Percentiles rank a stretch among this genome's conserved stretches.
Conservation (phyloP, 192 early-diverging fungal species). For the Linnemannia exigua region DNA sequence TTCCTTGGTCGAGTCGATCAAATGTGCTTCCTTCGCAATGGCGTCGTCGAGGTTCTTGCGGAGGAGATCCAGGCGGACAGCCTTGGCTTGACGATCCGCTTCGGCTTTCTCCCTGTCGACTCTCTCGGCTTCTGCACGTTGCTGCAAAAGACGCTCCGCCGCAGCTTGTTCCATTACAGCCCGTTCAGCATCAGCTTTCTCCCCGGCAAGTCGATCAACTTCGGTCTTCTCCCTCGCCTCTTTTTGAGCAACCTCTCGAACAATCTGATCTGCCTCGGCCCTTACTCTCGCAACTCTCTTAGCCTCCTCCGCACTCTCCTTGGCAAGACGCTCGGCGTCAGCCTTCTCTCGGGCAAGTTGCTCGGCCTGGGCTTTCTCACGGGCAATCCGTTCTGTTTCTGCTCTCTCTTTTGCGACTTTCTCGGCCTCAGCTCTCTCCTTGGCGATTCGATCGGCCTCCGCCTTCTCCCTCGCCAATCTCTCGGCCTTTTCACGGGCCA, state of each 20-base stretch:
- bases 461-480: not conserved
- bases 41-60: not conserved
- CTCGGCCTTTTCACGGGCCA: not conserved
- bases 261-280: too few relatives aligned
- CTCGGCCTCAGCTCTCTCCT: slow-evolving; percentile 5
- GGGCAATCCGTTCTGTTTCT: not conserved
- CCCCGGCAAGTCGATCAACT: not conserved
- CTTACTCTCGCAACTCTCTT: too few relatives aligned
- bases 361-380: not conserved
- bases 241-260: too few relatives aligned
- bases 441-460: not conserved
- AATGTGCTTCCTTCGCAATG: not conserved
- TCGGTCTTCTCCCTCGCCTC: not conserved
- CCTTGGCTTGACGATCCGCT: not conserved
- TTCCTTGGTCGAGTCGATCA: not conserved
- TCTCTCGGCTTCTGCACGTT: not conserved
- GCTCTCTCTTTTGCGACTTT: not conserved
- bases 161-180: too few relatives aligned
- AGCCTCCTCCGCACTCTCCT: too few relatives aligned
- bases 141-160: too few relatives aligned
- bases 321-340: not conserved
- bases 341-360: slow-evolving; percentile 8
- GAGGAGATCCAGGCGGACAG: not conserved
- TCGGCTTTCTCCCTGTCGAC: not conserved
- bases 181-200: not conserved